Evolutionary conservation across 2,329 filamentous ascomycete genomes (phyloP).

Genomic region (Penicillium palitans): DNA sequence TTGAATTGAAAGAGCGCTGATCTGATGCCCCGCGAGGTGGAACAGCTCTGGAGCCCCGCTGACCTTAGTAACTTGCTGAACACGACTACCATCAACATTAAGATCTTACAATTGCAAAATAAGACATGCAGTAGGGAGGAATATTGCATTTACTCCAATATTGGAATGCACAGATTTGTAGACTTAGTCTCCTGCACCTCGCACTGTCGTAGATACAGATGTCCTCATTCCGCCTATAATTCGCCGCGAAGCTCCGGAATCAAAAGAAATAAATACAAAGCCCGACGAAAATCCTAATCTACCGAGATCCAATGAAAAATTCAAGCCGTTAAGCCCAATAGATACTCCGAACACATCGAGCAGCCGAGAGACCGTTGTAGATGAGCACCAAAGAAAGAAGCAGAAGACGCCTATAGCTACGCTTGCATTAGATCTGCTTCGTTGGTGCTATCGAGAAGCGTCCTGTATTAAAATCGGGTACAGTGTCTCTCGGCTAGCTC

Average conservation of each 20-base stretch:
- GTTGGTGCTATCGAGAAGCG: not conserved
- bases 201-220: slow-evolving; percentile 4
- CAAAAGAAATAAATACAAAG: not conserved
- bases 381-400: slow-evolving; percentile 3
- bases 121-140: not conserved
- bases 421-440: not conserved
- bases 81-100: not conserved
- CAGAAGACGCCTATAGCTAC: slow-evolving; percentile 11
- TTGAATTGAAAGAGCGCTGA: not conserved
- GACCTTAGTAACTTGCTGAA: not conserved
- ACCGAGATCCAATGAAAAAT: not conserved
- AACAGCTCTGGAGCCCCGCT: slow-evolving; percentile 3
- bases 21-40: slow-evolving; percentile 4
- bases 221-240: slow-evolving; percentile 1
- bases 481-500: not conserved
- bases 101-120: not conserved
- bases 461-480: not conserved
- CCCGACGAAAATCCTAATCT: not conserved
- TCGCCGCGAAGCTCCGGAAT: slow-evolving; percentile 1
- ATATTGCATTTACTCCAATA: slow-evolving; percentile 5
- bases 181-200: slow-evolving; percentile 1
- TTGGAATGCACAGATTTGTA: slow-evolving; percentile 5
- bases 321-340: not conserved
- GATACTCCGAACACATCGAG: not conserved
- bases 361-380: not conserved